Conservation (phyloP, 768 basidiomycete genomes). For the Auriscalpium orientale region DNA sequence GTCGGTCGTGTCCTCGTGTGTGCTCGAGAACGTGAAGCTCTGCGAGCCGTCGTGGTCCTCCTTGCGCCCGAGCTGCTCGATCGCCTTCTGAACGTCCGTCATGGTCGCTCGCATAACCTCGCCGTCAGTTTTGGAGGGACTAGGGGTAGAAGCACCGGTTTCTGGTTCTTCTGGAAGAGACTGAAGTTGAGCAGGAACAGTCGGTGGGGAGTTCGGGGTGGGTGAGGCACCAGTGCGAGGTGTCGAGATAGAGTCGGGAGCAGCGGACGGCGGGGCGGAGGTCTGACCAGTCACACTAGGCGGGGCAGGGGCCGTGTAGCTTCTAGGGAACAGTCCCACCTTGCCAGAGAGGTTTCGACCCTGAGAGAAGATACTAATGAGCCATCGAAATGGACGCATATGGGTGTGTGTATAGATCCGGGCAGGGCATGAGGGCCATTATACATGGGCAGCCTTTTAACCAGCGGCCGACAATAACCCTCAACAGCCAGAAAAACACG, state of each 20-base stretch:
- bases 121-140: conserved; percentile 20
- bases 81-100: conserved; percentile 86
- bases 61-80: conserved; percentile 70
- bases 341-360: conserved; percentile 78
- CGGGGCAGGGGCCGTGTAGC: conserved; percentile 52
- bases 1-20: conserved; percentile 40
- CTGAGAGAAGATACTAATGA: conserved; percentile 32
- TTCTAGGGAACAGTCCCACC: conserved; percentile 86
- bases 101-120: conserved; percentile 82
- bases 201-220: background rate
- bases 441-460: background rate
- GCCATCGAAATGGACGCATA: conserved; percentile 12
- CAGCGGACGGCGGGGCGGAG: background rate
- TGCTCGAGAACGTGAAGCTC: conserved; percentile 75
- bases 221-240: background rate
- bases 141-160: conserved; percentile 13
- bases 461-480: background rate
- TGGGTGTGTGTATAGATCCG: background rate
- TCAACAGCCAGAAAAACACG: background rate
- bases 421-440: background rate
- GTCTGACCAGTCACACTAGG: conserved; percentile 5
- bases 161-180: conserved; percentile 35
- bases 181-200: conserved; percentile 26
- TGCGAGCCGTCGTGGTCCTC: conserved; percentile 48
- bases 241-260: background rate